phyloP scores from a whole-genome alignment of 75 land plant species.

The Picea sitchensis region DNA sequence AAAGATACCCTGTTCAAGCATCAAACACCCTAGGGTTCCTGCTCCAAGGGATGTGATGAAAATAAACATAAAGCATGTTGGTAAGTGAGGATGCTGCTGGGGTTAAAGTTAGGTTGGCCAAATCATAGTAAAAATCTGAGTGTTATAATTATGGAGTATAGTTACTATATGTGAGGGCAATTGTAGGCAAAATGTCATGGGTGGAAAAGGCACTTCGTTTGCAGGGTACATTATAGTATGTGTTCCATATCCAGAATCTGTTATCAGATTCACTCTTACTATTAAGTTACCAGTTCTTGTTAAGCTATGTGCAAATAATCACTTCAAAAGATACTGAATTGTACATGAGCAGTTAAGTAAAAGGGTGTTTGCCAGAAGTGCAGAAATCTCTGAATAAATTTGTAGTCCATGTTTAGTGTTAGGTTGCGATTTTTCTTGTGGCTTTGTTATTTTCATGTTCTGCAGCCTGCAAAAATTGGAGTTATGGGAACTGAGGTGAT shows the following conservation, averaged over 20 bases:
- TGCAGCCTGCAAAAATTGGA: background rate
- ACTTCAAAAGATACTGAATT: background rate
- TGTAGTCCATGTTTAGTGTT: background rate
- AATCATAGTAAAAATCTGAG: no score
- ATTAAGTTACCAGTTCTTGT: no score
- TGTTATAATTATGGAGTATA: no score
- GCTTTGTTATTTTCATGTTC: background rate
- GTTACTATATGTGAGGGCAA: background rate
- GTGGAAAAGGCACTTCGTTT: background rate
- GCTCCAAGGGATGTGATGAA: background rate
- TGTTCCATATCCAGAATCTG: no score
- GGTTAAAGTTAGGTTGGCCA: background rate
- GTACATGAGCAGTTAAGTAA: background rate
- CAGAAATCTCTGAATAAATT: background rate
- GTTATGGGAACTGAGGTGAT: slow-evolving; percentile 8
- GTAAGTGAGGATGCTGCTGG: background rate
- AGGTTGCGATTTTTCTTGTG: background rate
- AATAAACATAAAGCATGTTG: background rate
- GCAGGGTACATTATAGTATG: background rate
- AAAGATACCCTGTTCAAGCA: no score
- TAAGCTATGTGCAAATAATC: background rate
- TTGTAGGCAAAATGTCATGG: background rate
- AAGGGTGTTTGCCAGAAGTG: no score
- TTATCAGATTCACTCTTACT: background rate
- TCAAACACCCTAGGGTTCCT: no score